Percentiles rank a stretch among this genome's conserved stretches.
These are phyloP conservation scores for Verticillium nubilum DNA, from an alignment of 2,329 filamentous ascomycete genomes.

Conservation along the genomic window DNA sequence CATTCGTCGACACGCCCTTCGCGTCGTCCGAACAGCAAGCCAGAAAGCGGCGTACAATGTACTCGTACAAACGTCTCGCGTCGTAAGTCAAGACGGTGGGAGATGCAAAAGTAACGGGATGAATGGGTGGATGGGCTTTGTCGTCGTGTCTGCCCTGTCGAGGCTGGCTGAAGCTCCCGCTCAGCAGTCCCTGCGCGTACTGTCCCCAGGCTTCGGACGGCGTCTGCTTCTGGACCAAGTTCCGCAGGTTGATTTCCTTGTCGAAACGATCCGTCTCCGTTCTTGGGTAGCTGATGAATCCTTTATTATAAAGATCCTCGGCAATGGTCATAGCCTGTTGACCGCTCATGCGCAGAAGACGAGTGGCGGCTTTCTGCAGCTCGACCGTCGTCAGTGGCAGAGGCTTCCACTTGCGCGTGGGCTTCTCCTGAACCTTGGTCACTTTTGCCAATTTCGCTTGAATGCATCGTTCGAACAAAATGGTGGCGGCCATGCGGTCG, in stretches of 20 bases:
- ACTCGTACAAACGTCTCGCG: slow-evolving; percentile 82
- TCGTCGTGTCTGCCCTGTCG: slow-evolving; percentile 85
- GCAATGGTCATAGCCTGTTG: slow-evolving; percentile 85
- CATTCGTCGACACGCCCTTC: slow-evolving; percentile 75
- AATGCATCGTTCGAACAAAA: slow-evolving; percentile 84
- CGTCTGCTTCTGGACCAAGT: slow-evolving; percentile 77
- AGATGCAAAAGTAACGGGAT: slow-evolving; percentile 82
- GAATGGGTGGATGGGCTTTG: slow-evolving; percentile 94
- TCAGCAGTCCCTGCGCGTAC: slow-evolving; percentile 70
- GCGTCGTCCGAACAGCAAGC: slow-evolving; percentile 96
- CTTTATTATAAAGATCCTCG: slow-evolving; percentile 84
- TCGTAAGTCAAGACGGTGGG: slow-evolving; percentile 57
- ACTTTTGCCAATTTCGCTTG: slow-evolving; percentile 71
- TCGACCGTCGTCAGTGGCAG: slow-evolving; percentile 93
- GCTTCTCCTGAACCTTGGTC: slow-evolving; percentile 81
- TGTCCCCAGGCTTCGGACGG: slow-evolving; percentile 71
- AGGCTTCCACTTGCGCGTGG: slow-evolving; percentile 90
- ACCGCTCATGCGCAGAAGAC: slow-evolving; percentile 84
- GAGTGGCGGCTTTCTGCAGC: slow-evolving; percentile 89
- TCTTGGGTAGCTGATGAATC: slow-evolving; percentile 95
- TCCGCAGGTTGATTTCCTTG: slow-evolving; percentile 75
- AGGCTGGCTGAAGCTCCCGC: slow-evolving; percentile 75
- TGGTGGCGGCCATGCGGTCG: slow-evolving; percentile 72
- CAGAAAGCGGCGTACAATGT: slow-evolving; percentile 84
- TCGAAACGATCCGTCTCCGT: slow-evolving; percentile 98